phyloP scores from a whole-genome alignment of 1,284 basidiomycete genomes.

The Thelephora terrestris region DNA sequence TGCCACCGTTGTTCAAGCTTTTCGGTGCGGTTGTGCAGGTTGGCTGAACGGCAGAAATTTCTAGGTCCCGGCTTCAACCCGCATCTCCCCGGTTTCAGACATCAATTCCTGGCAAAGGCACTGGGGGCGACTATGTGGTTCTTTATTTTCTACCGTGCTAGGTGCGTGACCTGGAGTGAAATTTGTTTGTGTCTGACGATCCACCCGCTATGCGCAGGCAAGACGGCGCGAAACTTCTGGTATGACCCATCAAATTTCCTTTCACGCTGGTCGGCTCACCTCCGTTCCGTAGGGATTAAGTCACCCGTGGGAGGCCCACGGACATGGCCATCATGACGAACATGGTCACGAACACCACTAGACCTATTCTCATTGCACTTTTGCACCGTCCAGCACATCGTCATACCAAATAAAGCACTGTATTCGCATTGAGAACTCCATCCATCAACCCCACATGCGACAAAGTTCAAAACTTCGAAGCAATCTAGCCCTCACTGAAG shows the following conservation, averaged over 20 bases:
- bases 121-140: slow-evolving; percentile 95
- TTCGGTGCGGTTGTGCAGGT: slow-evolving; percentile 12
- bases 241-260: slow-evolving; percentile 21
- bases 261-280: slow-evolving; percentile 8
- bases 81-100: slow-evolving; percentile 68
- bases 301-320: slow-evolving; percentile 50
- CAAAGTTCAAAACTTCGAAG: no score
- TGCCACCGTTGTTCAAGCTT: slow-evolving; percentile 1
- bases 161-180: slow-evolving; percentile 43
- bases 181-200: slow-evolving; percentile 2
- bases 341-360: slow-evolving; percentile 1
- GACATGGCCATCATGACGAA: slow-evolving; percentile 38
- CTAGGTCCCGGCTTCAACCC: slow-evolving; percentile 65
- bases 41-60: slow-evolving; percentile 4
- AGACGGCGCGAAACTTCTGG: slow-evolving; percentile 66
- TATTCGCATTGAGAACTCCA: no score
- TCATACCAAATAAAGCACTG: no score
- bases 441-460: no score
- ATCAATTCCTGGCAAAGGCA: slow-evolving; percentile 73
- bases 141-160: slow-evolving; percentile 91
- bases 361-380: no score
- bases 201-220: slow-evolving; percentile 32
- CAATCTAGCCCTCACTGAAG: no score
- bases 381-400: no score
- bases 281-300: slow-evolving; percentile 32